Base-by-base conservation (phyloP, 768 basidiomycete genomes). In the Termitomyces sp. region DNA sequence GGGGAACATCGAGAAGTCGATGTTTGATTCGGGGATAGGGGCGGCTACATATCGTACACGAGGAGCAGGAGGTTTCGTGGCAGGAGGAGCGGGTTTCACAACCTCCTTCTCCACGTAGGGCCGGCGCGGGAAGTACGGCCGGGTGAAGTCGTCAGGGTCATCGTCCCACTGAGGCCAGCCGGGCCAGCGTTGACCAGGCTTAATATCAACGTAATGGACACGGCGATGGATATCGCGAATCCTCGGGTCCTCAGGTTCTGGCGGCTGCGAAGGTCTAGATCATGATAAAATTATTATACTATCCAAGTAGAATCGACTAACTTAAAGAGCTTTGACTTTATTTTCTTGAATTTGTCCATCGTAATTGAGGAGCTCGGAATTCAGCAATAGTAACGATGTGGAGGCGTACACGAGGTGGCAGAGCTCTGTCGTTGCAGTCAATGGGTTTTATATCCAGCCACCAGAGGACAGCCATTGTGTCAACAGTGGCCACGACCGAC, bases 301-400 rank as follows among this genome's bases (percentile, higher is more conserved):
- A 3, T 13, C 1, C 3, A 20, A 41, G 10, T 39, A 9, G 8
- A 13, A 28, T 28, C 3, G 1, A 28, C 26, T 52, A 0, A 52
- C 51, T 52, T 46, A 31, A 54, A 54, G 26, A 48, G 37, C 55
- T 42, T 45, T 42, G 28, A 31, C n/a, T 31, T 58, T 37, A 26
- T 50, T 46, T 24, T 41, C 26, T 64, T 64, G 22, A 66, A 44
- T 28, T 60, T 61, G 9, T 62, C 53, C 65, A 66, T 66, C 8
- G 26, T 37, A 7, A 16, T 22, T 10, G 28, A 28, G 18, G 4
- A 41, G 8, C 10, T n/a, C 9, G 10, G 10, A 18, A 2, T 29
- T 52, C 36, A 37, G 37, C 37, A 41, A 39, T 2, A 39, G 51
- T 12, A 26, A 28, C 5, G 13, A 39, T 12, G 16, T 6, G 18